These are phyloP conservation scores for Alisma plantagoaquatica DNA, from an alignment of 106 monocot genomes.

Conservation along the genomic window DNA sequence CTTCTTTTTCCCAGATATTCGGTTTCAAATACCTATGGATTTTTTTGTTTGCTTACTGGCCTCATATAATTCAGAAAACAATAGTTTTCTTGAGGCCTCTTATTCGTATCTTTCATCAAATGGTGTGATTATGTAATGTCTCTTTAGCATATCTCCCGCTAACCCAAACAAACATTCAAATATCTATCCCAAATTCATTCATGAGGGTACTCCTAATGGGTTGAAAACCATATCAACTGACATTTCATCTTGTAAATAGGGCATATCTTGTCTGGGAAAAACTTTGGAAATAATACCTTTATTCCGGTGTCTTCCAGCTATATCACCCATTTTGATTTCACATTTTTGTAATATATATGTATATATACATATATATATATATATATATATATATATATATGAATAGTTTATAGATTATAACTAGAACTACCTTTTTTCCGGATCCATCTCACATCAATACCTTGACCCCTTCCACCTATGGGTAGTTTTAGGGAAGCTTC, in stretches of 20 bases:
- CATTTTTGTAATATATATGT: slow-evolving; percentile 11
- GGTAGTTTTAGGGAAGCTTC: slow-evolving; percentile 7
- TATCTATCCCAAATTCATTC: slow-evolving; percentile 1
- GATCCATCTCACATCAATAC: slow-evolving; percentile 8
- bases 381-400: no score
- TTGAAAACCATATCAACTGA: slow-evolving; percentile 6
- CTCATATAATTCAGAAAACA: no score
- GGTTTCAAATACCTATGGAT: background rate
- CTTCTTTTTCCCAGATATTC: background rate
- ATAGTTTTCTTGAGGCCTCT: no score
- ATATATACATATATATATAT: no score
- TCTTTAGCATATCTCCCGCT: slow-evolving; percentile 2
- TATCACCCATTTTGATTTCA: slow-evolving; percentile 11
- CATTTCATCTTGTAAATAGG: background rate
- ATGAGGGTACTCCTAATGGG: background rate
- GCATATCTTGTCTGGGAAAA: slow-evolving; percentile 1
- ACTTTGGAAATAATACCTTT: slow-evolving; percentile 6
- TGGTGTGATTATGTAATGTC: slow-evolving; percentile 4
- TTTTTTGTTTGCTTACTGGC: background rate
- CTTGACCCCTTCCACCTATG: slow-evolving; percentile 8
- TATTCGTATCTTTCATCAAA: no score
- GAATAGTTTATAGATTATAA: background rate
- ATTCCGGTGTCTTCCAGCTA: slow-evolving; percentile 7
- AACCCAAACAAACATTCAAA: slow-evolving; percentile 1
- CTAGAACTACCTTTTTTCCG: slow-evolving; percentile 1